phyloP scores from a whole-genome alignment of 2,329 filamentous ascomycete species.

The Botrytis hyacinthi region DNA sequence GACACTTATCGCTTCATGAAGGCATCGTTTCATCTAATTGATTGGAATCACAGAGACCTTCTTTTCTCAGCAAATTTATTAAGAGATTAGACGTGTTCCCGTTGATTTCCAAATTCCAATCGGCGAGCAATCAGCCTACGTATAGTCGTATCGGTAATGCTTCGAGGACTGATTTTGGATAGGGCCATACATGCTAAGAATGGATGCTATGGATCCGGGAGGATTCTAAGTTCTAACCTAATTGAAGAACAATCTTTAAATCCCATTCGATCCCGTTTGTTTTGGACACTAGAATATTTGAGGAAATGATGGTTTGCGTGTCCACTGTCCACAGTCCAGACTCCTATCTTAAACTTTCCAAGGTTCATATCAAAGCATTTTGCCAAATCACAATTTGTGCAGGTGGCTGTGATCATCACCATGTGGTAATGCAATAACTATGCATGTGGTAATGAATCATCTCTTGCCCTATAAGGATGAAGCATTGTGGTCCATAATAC shows the following conservation, averaged over 20 bases:
- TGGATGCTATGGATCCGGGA: not conserved
- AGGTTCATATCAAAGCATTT: not conserved
- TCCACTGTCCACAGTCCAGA: conserved; percentile 7
- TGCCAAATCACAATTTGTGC: not conserved
- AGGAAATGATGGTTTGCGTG: conserved; percentile 4
- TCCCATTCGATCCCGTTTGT: not conserved
- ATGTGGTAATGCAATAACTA: not conserved
- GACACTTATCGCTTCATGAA: not conserved
- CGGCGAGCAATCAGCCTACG: not conserved
- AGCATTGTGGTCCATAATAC: conserved; percentile 2
- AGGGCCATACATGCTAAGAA: not conserved
- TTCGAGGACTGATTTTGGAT: not conserved
- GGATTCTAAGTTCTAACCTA: not conserved
- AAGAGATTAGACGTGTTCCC: not conserved
- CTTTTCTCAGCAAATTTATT: not conserved
- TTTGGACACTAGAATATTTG: conserved; percentile 6
- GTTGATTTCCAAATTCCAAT: not conserved
- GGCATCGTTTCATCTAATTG: not conserved
- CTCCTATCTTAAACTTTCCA: not conserved
- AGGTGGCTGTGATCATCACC: not conserved
- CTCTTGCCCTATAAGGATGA: not conserved
- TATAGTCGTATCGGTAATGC: not conserved
- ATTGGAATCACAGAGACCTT: conserved; percentile 11
- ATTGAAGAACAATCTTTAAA: not conserved
- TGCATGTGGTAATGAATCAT: conserved; percentile 7